Evolutionary conservation across 441 rosid genomes (phyloP), one percentile per base, ranked within the genome.

Genomic region (Euphorbia corollata): DNA sequence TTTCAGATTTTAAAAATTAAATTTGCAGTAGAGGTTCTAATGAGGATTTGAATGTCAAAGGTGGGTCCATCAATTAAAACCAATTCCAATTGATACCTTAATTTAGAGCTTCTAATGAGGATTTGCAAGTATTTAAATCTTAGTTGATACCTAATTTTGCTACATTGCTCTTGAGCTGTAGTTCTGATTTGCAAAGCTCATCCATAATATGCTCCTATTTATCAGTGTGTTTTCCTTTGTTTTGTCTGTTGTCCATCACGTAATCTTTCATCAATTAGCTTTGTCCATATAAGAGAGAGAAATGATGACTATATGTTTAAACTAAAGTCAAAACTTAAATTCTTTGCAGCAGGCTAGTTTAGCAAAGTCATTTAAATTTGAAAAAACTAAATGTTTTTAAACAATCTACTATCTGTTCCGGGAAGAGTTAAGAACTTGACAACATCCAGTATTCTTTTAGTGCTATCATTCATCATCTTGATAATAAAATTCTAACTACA

Each of bases 301-400:
- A n/a, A 62, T 41, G 9, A 63, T 61, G n/a, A 61, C 11, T 51
- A 9, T 2, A 50, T 51, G 30, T 53, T 6, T 11, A 59, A 34
- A 64, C 57, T 30, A 45, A 24, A 19, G 20, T 20, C 15, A 2
- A 48, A 47, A 59, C 27, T 12, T 48, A 12, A 16, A 23, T 64
- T 50, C 8, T 16, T 57, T 54, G 11, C 23, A n/a, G 9, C 63
- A 53, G 32, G 27, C 15, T 39, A 53, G 13, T 7, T 15, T 39
- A 39, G 57, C 34, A 2, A 59, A 68, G 60, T 11, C 18, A 23
- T 62, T 39, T 61, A 55, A 23, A 24, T 54, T 15, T 56, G n/a
- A 57, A 55, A 23, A 24, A 23, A 20, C 43, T 30, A 20, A 30
- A 50, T 16, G 38, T 23, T 59, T 34, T 36, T 34, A 22, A 61